phyloP scores from a whole-genome alignment of 179 eudicot genomes.

The Patellifolia procumbens region DNA sequence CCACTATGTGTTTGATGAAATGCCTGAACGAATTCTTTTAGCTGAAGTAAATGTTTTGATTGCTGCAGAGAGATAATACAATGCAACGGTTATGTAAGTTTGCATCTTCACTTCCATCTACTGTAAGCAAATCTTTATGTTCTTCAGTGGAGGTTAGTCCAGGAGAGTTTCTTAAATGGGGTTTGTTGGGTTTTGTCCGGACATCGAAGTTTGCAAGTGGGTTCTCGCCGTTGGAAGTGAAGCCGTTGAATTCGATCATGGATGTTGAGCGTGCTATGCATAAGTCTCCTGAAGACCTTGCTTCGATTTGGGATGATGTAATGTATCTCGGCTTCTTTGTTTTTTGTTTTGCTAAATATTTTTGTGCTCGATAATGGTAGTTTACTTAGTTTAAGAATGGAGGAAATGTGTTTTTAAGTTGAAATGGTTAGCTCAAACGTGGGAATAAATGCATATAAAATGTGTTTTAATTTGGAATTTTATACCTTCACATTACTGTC shows the following conservation, averaged over 20 bases:
- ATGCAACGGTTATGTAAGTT: slow-evolving; percentile 29
- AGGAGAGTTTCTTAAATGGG: slow-evolving; percentile 53
- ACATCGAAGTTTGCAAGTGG: slow-evolving; percentile 76
- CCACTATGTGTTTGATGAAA: too few species aligned
- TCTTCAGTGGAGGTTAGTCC: slow-evolving; percentile 37
- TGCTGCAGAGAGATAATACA: slow-evolving; percentile 15
- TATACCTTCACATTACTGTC: too few species aligned
- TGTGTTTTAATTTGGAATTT: too few species aligned
- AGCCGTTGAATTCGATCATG: slow-evolving; percentile 74
- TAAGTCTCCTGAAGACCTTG: slow-evolving; percentile 70
- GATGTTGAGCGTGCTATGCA: slow-evolving; percentile 66
- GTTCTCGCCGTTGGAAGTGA: slow-evolving; percentile 71
- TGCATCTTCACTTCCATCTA: slow-evolving; percentile 25
- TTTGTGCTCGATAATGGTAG: neutral
- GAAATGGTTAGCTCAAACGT: neutral
- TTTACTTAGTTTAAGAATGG: neutral
- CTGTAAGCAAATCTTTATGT: slow-evolving; percentile 16
- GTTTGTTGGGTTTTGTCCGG: slow-evolving; percentile 57
- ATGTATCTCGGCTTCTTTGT: slow-evolving; percentile 1
- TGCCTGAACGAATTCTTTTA: too few species aligned
- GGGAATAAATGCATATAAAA: neutral
- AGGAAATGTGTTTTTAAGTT: neutral
- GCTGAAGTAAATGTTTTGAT: too few species aligned
- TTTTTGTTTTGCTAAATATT: neutral
- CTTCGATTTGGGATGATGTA: slow-evolving; percentile 92